phyloP scores from a whole-genome alignment of 164 flowering plant genomes.

The Vitis vinifera region DNA sequence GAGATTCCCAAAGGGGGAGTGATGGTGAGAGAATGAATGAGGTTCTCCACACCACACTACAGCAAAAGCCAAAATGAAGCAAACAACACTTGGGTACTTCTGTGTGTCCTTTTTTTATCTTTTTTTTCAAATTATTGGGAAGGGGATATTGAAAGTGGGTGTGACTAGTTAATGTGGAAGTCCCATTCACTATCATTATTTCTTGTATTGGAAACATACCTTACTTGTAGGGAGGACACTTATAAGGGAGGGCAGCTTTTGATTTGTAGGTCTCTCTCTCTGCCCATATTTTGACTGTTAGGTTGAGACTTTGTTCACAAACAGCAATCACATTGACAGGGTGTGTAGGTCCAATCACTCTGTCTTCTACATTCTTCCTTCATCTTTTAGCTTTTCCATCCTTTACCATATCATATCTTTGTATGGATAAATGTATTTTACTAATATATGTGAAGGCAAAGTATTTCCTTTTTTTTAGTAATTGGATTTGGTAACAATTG shows the following conservation, averaged over 20 bases:
- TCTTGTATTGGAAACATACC: constrained; percentile 51
- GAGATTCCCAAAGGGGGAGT: too few species aligned
- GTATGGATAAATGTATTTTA: too few species aligned
- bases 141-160: constrained; percentile 11
- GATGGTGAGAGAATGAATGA: constrained; percentile 9
- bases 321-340: too few species aligned
- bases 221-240: constrained; percentile 23
- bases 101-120: too few species aligned
- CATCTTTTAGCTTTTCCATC: too few species aligned
- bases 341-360: too few species aligned
- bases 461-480: too few species aligned
- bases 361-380: too few species aligned
- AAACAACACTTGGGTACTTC: background rate
- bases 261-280: background rate
- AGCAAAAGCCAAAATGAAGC: constrained; percentile 3
- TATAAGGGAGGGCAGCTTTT: constrained; percentile 18
- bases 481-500: too few species aligned
- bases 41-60: constrained; percentile 4
- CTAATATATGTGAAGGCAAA: too few species aligned
- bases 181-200: constrained; percentile 27
- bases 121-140: background rate
- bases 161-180: constrained; percentile 22
- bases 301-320: background rate
- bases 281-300: constrained; percentile 27
- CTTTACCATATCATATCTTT: too few species aligned